phyloP scores from a whole-genome alignment of 768 basidiomycete species.

The Lentinus brumalis region DNA sequence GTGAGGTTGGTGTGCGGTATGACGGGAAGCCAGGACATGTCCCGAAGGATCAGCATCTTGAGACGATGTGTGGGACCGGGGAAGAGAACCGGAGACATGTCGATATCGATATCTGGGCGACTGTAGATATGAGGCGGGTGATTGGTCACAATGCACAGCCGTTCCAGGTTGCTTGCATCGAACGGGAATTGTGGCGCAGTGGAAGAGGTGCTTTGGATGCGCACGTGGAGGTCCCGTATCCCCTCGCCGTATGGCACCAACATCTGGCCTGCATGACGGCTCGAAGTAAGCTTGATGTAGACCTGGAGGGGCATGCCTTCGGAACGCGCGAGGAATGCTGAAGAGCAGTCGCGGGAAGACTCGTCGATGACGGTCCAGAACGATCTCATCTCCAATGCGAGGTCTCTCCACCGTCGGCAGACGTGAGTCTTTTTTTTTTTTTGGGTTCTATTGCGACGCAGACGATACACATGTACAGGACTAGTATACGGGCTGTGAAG shows the following conservation, averaged over 20 bases:
- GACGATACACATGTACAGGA: no score
- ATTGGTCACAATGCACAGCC: constrained; percentile 5
- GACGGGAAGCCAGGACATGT: constrained; percentile 15
- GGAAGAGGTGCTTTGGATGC: background rate
- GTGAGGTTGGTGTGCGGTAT: constrained; percentile 10
- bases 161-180: constrained; percentile 1
- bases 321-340: constrained; percentile 1
- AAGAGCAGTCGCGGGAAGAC: background rate
- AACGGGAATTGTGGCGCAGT: background rate
- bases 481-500: no score
- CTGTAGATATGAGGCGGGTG: constrained; percentile 7
- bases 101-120: constrained; percentile 14
- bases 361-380: constrained; percentile 14
- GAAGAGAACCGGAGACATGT: background rate
- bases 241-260: background rate
- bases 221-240: constrained; percentile 11
- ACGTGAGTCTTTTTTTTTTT: no score
- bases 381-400: constrained; percentile 9
- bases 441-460: no score
- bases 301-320: constrained; percentile 13
- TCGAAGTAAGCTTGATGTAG: background rate
- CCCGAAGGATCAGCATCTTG: constrained; percentile 8
- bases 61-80: background rate
- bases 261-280: background rate
- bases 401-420: constrained; percentile 14